phyloP scores from a whole-genome alignment of 1,284 basidiomycete genomes.

The Volvariella volvacea region DNA sequence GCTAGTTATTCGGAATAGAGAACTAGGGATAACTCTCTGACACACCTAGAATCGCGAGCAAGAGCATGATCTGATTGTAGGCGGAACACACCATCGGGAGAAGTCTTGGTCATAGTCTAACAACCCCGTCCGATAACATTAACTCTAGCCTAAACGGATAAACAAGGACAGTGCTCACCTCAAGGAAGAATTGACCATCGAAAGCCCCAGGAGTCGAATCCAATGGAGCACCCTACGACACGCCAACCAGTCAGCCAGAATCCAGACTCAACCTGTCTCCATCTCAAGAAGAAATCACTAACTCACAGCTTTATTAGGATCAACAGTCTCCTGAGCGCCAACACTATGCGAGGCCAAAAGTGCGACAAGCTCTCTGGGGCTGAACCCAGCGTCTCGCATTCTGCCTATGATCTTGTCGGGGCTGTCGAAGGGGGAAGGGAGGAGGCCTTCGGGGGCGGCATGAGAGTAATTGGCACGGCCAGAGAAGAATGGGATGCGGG shows the following conservation, averaged over 20 bases:
- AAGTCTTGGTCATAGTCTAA: constrained; percentile 5
- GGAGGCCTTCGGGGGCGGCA: constrained; percentile 13
- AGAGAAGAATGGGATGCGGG: constrained; percentile 18
- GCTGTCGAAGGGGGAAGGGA: constrained; percentile 18
- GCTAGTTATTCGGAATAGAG: background rate
- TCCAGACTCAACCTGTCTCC: background rate
- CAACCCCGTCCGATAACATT: no score
- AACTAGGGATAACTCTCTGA: background rate
- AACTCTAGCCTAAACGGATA: background rate
- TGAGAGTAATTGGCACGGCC: constrained; percentile 16
- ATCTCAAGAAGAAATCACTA: no score
- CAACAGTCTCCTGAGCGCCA: constrained; percentile 18
- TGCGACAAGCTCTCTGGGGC: constrained; percentile 16
- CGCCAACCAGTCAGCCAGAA: background rate
- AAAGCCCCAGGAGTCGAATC: constrained; percentile 21
- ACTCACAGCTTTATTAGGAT: constrained; percentile 8
- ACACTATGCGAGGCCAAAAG: constrained; percentile 18
- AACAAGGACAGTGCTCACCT: constrained; percentile 13
- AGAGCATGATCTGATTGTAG: constrained; percentile 21
- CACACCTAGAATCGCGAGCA: constrained; percentile 6
- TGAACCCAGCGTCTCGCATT: constrained; percentile 18
- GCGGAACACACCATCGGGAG: constrained; percentile 20
- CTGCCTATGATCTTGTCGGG: constrained; percentile 17
- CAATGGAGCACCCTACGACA: constrained; percentile 17
- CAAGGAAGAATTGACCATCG: constrained; percentile 24